These are phyloP conservation scores for Leccinum glutinopallens DNA, from an alignment of 1,284 basidiomycete species.

Conservation along the genomic window DNA sequence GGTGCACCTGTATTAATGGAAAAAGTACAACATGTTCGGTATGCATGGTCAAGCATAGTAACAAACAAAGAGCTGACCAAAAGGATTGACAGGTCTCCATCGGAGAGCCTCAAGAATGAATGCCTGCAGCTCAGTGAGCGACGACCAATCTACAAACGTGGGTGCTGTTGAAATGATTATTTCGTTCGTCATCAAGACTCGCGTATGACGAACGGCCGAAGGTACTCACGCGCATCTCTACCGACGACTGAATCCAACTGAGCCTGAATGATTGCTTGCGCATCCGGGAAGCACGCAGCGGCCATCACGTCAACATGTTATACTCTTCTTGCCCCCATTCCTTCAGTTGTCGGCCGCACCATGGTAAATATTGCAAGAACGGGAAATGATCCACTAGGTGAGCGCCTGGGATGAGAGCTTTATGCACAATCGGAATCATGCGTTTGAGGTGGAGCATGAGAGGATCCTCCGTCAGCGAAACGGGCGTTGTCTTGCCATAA, in stretches of 20 bases:
- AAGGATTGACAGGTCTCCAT: conserved; percentile 34
- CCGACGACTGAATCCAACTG: conserved; percentile 64
- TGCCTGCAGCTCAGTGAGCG: conserved; percentile 29
- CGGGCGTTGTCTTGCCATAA: conserved; percentile 58
- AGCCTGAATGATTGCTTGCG: conserved; percentile 55
- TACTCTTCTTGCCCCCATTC: conserved; percentile 57
- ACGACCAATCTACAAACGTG: conserved; percentile 27
- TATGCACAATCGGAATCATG: conserved; percentile 43
- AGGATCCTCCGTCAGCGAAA: conserved; percentile 51
- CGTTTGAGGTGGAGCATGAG: conserved; percentile 38
- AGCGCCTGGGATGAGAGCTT: conserved; percentile 54
- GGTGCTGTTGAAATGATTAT: conserved; percentile 20
- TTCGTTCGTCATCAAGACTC: neutral
- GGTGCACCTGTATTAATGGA: conserved; percentile 25
- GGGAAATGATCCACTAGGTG: conserved; percentile 63
- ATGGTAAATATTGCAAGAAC: conserved; percentile 56
- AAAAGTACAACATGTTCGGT: neutral
- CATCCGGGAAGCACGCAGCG: conserved; percentile 59
- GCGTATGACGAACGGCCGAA: neutral
- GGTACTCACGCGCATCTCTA: conserved; percentile 43
- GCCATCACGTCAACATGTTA: conserved; percentile 52
- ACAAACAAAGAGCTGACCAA: conserved; percentile 15
- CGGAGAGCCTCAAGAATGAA: conserved; percentile 32
- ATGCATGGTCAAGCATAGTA: neutral
- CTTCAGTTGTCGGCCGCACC: conserved; percentile 56